These are phyloP conservation scores for Triglochin maritima DNA, from an alignment of 106 monocot species.

Conservation along the genomic window DNA sequence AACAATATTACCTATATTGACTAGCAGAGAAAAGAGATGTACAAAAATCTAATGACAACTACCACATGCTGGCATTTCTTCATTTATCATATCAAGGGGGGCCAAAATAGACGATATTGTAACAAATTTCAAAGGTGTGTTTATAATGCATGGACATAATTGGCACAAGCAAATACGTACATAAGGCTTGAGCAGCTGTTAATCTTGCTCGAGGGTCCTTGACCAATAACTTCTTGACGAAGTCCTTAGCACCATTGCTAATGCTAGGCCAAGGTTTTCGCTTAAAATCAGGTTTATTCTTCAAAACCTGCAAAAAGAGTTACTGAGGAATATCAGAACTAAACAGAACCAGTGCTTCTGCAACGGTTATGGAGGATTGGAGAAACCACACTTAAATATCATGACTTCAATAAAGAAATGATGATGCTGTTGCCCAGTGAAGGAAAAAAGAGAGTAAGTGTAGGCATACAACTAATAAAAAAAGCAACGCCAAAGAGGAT, in stretches of 20 bases:
- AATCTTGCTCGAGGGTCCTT: conserved; percentile 76
- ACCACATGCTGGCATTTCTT: neutral
- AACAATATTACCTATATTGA: neutral
- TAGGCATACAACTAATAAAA: too few species aligned
- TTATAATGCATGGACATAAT: neutral
- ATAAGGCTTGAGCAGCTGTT: conserved; percentile 95
- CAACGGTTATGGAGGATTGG: too few species aligned
- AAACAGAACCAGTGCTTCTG: too few species aligned
- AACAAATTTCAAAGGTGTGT: neutral
- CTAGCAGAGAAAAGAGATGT: neutral
- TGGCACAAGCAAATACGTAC: conserved; percentile 30
- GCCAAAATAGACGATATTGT: too few species aligned
- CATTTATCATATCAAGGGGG: neutral
- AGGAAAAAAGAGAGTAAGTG: too few species aligned
- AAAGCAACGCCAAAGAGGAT: too few species aligned
- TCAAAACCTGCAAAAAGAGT: conserved; percentile 47
- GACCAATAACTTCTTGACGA: conserved; percentile 71
- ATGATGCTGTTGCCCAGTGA: neutral
- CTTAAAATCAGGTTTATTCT: conserved; percentile 85
- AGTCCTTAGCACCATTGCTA: conserved; percentile 74
- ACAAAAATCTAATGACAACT: neutral
- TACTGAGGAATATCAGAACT: too few species aligned
- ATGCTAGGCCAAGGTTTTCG: conserved; percentile 86
- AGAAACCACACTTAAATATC: too few species aligned
- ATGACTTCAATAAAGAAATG: neutral